Base-by-base conservation (phyloP, 805 yeast genomes). In the Barnettozyma pratensis region DNA sequence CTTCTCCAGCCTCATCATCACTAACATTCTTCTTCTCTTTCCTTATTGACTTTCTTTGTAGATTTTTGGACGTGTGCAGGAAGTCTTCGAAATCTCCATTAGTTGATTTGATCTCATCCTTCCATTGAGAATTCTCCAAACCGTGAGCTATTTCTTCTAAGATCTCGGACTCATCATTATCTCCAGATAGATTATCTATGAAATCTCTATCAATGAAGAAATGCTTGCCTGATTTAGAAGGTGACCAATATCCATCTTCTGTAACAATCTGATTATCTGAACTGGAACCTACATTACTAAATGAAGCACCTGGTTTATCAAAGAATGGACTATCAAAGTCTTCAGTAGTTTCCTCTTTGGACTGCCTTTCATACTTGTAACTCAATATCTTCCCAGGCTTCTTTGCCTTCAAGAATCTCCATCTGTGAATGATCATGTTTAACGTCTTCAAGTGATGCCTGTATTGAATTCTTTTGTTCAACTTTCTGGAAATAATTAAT, bases 401-500 rank as follows among this genome's bases (percentile, higher is more conserved):
- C 4, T 39, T 51, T 7, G 7, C 9, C 27, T 44, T 53, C 38
- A 59, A 42, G 27, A 50, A 70, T 44, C 58, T 67, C 70, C 69
- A 69, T 37, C 72, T 63, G 8, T 61, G 56, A 2, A 62, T 62
- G 38, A 69, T 58, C 72, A 69, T 70, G 44, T 63, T 60, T 36
- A 70, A 48, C 4, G 65, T 62, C 28, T 64, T 71, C 8, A 68
- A 54, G 26, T 61, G 60, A 35, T 62, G 62, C 49, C 67, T 63
- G 44, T 61, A 60, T 14, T 58, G 60, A 42, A 70, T 42, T 42
- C 61, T 62, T 50, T 74, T 76, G 41, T 79, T 78, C 35, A 85
- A 76, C 53, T 76, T 80, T 55, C 80, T 81, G 39, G 78, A 60
- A 25, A 80, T 67, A 48, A 83, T 75, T 40, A 84, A 68, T 51